Percentiles rank a stretch among this genome's conserved stretches.
These are phyloP conservation scores for Climacium dendroides DNA, from an alignment of 225 moss, liverwort and hornwort species.

Conservation along the genomic window DNA sequence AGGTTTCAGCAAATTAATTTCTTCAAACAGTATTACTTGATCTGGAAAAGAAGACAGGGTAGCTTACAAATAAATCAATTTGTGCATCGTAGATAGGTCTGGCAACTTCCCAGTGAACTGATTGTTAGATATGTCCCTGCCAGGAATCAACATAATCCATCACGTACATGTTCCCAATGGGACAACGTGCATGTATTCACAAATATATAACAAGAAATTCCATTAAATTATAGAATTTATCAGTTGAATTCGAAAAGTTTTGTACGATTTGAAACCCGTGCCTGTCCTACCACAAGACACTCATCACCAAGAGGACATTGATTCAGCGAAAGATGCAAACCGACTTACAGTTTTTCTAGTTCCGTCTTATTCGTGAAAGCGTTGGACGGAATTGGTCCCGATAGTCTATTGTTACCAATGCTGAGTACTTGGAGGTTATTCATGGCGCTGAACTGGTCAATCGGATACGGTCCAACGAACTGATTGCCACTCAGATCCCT, in stretches of 20 bases:
- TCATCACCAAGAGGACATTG: too few species aligned
- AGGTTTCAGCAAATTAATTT: background rate
- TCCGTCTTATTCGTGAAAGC: background rate
- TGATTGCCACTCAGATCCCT: background rate
- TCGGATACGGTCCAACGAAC: background rate
- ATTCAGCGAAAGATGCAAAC: background rate
- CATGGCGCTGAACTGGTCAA: background rate
- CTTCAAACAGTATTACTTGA: background rate
- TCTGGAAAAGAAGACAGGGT: background rate
- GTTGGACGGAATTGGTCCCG: background rate
- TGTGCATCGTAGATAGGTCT: fast-evolving
- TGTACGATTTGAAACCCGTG: too few species aligned
- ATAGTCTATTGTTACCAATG: background rate
- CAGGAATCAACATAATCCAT: background rate
- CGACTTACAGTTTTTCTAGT: background rate
- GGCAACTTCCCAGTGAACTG: background rate
- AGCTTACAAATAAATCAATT: constrained; percentile 1
- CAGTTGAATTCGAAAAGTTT: background rate
- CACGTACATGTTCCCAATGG: background rate
- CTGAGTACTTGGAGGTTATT: background rate
- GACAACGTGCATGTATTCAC: background rate
- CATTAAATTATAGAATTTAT: background rate
- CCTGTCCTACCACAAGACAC: background rate
- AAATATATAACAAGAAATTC: background rate
- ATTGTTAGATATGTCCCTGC: constrained; percentile 6